Percentiles rank a stretch among this genome's conserved stretches.
Evolutionary conservation across 176 grass and related monocot genomes (phyloP).

Genomic region (Hsuehochloa calcarea): DNA sequence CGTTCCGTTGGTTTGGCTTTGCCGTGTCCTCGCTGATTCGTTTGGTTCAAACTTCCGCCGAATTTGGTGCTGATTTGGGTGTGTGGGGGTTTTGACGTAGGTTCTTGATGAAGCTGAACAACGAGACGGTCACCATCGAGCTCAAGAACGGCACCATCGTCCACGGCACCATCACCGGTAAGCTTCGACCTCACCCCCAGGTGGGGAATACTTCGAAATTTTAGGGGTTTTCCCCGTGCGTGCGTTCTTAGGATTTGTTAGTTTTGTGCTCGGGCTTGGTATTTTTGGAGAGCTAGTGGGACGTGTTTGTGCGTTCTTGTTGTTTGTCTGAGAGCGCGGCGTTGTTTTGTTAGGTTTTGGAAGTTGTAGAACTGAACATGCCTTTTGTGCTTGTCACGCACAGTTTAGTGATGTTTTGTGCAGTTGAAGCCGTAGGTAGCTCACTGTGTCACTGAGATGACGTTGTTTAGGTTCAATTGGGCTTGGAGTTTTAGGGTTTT

Average conservation of each 20-base stretch:
- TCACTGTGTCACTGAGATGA: background rate
- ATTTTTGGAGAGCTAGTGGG: background rate
- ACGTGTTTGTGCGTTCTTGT: background rate
- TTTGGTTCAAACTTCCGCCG: conserved; percentile 11
- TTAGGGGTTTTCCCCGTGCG: background rate
- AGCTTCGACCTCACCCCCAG: background rate
- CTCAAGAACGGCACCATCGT: conserved; percentile 96
- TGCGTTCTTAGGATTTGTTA: background rate
- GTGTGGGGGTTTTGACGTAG: conserved; percentile 26
- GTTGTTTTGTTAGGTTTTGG: background rate
- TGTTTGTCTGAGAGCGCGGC: background rate
- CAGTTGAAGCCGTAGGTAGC: background rate
- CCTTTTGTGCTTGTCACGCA: background rate
- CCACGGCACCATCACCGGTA: conserved; percentile 90
- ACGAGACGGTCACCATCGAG: conserved; percentile 94
- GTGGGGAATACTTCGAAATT: background rate
- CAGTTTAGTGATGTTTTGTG: background rate
- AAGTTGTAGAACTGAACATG: background rate
- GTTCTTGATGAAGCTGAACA: conserved; percentile 99
- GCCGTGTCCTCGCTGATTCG: background rate
- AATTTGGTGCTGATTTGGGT: conserved; percentile 31
- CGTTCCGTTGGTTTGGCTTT: background rate
- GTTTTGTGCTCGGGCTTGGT: background rate
- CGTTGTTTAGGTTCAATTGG: background rate
- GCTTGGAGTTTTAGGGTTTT: background rate